Evolutionary conservation across 768 basidiomycete genomes (phyloP).

Genomic region (Wakefieldia striispora): DNA sequence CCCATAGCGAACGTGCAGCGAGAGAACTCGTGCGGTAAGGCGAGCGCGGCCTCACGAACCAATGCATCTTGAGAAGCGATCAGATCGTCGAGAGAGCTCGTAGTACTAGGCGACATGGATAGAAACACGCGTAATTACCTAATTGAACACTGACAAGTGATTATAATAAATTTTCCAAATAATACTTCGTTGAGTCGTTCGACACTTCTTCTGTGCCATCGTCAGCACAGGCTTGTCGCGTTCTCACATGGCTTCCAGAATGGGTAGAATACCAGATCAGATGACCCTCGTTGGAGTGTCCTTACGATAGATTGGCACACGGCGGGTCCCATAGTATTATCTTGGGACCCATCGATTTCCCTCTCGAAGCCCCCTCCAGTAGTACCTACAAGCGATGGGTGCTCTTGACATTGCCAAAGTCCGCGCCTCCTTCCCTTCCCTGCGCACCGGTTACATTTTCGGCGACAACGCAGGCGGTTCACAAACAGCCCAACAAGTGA

Average conservation of each 20-base stretch:
- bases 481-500: conserved; percentile 53
- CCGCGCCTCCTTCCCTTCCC: conserved; percentile 61
- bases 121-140: too few species aligned
- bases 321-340: background rate
- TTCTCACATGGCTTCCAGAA: too few species aligned
- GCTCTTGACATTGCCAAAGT: conserved; percentile 47
- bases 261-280: too few species aligned
- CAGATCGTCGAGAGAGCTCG: conserved; percentile 35
- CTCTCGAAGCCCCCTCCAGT: background rate
- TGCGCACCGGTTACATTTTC: conserved; percentile 59
- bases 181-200: too few species aligned
- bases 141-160: too few species aligned
- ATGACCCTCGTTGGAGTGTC: too few species aligned
- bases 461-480: conserved; percentile 81
- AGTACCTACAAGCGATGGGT: conserved; percentile 12
- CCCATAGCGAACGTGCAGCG: conserved; percentile 64
- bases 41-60: conserved; percentile 40
- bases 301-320: too few species aligned
- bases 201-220: too few species aligned
- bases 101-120: background rate
- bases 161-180: too few species aligned
- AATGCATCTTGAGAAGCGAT: conserved; percentile 29
- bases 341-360: too few species aligned
- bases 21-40: conserved; percentile 60
- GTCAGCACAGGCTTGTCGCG: too few species aligned